phyloP scores from a whole-genome alignment of 345 rosid species.

The Clausena lansium region DNA sequence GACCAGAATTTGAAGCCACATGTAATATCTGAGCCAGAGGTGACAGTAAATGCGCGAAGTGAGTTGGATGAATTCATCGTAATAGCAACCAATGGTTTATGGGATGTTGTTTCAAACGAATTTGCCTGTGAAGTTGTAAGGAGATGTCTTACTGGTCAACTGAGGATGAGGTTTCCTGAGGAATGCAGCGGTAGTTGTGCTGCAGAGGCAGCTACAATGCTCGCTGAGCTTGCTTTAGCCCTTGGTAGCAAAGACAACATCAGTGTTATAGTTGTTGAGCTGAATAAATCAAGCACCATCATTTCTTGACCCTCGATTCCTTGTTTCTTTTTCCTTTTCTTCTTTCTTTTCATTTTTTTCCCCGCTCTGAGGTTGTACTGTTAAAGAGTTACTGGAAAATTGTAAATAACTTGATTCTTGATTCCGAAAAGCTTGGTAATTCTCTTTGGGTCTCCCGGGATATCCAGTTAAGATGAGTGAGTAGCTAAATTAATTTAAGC shows the following conservation, averaged over 20 bases:
- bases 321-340: too few species aligned
- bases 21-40: constrained; percentile 31
- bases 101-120: constrained; percentile 44
- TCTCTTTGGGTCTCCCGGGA: neutral
- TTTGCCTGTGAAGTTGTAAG: constrained; percentile 31
- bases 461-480: neutral
- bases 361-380: neutral
- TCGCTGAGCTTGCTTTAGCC: constrained; percentile 37
- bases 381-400: neutral
- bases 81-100: constrained; percentile 37
- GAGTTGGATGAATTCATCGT: constrained; percentile 30
- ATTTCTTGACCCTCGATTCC: neutral
- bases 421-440: neutral
- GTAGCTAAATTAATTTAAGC: neutral
- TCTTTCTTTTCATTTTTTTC: too few species aligned
- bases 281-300: neutral
- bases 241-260: constrained; percentile 42
- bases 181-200: constrained; percentile 10
- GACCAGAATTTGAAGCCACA: constrained; percentile 33
- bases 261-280: constrained; percentile 37
- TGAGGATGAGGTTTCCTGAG: constrained; percentile 1
- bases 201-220: constrained; percentile 26
- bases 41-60: constrained; percentile 19
- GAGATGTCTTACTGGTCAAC: constrained; percentile 14
- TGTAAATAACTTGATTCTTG: neutral